Conservation (phyloP, 345 rosid genomes). For the Gossypium thurberi region DNA sequence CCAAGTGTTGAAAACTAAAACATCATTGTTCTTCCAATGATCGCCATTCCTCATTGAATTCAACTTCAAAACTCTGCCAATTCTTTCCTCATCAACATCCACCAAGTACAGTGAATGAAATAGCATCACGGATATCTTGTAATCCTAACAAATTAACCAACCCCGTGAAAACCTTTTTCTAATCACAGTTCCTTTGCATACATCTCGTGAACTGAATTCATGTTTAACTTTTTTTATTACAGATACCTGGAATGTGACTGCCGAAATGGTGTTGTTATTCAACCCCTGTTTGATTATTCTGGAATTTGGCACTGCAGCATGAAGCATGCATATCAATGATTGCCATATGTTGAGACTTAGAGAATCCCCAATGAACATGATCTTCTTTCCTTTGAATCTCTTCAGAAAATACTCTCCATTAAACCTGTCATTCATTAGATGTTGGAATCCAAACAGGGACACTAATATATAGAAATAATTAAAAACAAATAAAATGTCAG, state of each 20-base stretch:
- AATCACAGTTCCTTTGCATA: not conserved
- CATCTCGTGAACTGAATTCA: too few species aligned
- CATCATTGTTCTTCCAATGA: slow-evolving; percentile 47
- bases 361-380: slow-evolving; percentile 65
- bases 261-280: slow-evolving; percentile 9
- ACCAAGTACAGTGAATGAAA: slow-evolving; percentile 36
- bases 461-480: too few species aligned
- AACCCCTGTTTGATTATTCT: slow-evolving; percentile 12
- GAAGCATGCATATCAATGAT: slow-evolving; percentile 49
- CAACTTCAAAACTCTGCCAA: slow-evolving; percentile 54
- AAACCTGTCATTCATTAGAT: slow-evolving; percentile 30
- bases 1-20: slow-evolving; percentile 62
- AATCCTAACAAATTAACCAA: slow-evolving; percentile 34
- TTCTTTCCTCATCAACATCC: slow-evolving; percentile 36
- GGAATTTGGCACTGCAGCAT: slow-evolving; percentile 43
- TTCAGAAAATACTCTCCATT: slow-evolving; percentile 37
- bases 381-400: slow-evolving; percentile 39
- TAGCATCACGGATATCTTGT: slow-evolving; percentile 36
- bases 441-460: not conserved
- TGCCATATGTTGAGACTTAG: slow-evolving; percentile 55
- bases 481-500: too few species aligned
- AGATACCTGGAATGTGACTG: slow-evolving; percentile 38
- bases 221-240: not conserved
- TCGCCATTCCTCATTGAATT: slow-evolving; percentile 39
- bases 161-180: not conserved